A percentile compares a stretch with the other conserved stretches of the same genome.
phyloP scores from a whole-genome alignment of 1,284 basidiomycete genomes.

The Fomes fomentarius region DNA sequence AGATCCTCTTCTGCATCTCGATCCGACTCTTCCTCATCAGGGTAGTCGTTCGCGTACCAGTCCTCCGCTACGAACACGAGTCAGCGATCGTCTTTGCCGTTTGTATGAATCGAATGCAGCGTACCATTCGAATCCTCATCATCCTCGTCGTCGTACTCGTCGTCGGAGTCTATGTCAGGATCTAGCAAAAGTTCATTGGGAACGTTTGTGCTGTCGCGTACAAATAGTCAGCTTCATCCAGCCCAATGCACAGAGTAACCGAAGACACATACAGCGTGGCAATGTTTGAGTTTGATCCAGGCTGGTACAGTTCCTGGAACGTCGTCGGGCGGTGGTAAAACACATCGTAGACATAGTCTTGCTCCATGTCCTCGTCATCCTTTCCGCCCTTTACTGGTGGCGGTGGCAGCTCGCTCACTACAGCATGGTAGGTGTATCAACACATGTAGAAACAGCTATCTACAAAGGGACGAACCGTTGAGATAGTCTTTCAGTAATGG shows the following conservation, averaged over 20 bases:
- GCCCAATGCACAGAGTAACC: background rate
- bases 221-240: background rate
- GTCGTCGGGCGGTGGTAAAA: slow-evolving; percentile 70
- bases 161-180: slow-evolving; percentile 65
- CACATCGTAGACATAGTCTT: slow-evolving; percentile 80
- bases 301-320: slow-evolving; percentile 58
- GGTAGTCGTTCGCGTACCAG: slow-evolving; percentile 82
- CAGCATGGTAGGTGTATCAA: slow-evolving; percentile 29
- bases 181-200: slow-evolving; percentile 52
- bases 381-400: slow-evolving; percentile 10
- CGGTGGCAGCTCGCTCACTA: slow-evolving; percentile 24
- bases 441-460: background rate
- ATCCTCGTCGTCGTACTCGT: slow-evolving; percentile 77
- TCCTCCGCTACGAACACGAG: slow-evolving; percentile 59
- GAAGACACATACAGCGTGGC: slow-evolving; percentile 60
- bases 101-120: slow-evolving; percentile 25
- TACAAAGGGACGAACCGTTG: slow-evolving; percentile 52
- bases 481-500: slow-evolving; percentile 74
- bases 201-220: slow-evolving; percentile 56
- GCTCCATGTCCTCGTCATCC: slow-evolving; percentile 23
- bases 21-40: slow-evolving; percentile 64
- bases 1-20: slow-evolving; percentile 40
- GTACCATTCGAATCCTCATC: slow-evolving; percentile 83
- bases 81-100: background rate
- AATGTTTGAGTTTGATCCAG: slow-evolving; percentile 47